Evolutionary conservation across 352 stramenopile species (phyloP).

Genomic region (Pythium rhizo-oryzae): DNA sequence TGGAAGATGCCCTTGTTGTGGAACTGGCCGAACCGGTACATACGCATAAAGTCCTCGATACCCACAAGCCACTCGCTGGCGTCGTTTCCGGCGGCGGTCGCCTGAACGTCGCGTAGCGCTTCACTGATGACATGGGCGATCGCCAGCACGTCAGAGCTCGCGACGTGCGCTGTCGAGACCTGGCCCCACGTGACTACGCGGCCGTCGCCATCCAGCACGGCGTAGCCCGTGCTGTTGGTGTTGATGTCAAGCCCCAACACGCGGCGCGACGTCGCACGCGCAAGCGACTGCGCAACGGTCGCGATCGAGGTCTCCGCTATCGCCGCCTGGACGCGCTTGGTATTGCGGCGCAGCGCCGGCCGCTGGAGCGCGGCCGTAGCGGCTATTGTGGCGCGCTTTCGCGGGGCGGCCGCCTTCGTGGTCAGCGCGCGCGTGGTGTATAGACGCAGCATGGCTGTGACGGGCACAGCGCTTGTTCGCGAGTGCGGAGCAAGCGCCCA

Average conservation of each 20-base stretch:
- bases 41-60: slow-evolving; percentile 87
- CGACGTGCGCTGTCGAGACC: slow-evolving; percentile 60
- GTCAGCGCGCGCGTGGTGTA: slow-evolving; percentile 4
- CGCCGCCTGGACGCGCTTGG: slow-evolving; percentile 55
- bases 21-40: slow-evolving; percentile 74
- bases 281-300: slow-evolving; percentile 18
- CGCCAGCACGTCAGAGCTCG: slow-evolving; percentile 63
- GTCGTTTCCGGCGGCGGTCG: background rate
- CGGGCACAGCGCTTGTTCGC: no score
- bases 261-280: slow-evolving; percentile 37
- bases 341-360: slow-evolving; percentile 26
- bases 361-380: no score
- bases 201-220: slow-evolving; percentile 54
- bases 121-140: slow-evolving; percentile 61
- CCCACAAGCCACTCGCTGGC: slow-evolving; percentile 68
- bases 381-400: background rate
- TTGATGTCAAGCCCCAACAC: slow-evolving; percentile 85
- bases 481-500: no score
- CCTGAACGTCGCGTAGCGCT: slow-evolving; percentile 39
- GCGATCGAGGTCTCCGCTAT: slow-evolving; percentile 37
- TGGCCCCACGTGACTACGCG: slow-evolving; percentile 61
- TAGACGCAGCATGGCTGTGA: no score
- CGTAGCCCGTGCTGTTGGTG: slow-evolving; percentile 82
- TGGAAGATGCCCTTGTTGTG: slow-evolving; percentile 88
- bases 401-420: slow-evolving; percentile 4